Evolutionary conservation across 1,284 basidiomycete genomes (phyloP).

Genomic region (Naganishia sp.): DNA sequence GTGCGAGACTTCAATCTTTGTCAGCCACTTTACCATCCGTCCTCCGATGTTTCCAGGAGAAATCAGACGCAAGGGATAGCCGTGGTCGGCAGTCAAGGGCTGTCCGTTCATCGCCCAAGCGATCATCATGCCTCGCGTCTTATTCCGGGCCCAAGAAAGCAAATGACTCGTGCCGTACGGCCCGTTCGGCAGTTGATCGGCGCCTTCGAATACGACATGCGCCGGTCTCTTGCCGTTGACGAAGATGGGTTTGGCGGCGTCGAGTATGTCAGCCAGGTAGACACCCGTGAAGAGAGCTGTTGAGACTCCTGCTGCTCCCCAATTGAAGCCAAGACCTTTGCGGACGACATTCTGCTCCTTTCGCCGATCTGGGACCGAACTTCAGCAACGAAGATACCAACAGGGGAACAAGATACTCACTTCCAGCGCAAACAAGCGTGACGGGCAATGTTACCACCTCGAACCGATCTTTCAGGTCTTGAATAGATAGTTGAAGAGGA

Average conservation of each 20-base stretch:
- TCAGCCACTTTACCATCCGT: constrained; percentile 61
- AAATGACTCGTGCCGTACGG: constrained; percentile 66
- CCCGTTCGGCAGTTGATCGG: constrained; percentile 65
- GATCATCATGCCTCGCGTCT: constrained; percentile 62
- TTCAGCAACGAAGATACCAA: not conserved
- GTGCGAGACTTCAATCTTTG: constrained; percentile 61
- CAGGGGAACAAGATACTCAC: constrained; percentile 17
- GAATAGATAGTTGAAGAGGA: constrained; percentile 56
- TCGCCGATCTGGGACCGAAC: constrained; percentile 54
- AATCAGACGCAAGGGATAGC: constrained; percentile 65
- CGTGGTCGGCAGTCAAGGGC: constrained; percentile 65
- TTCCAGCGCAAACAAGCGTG: constrained; percentile 69
- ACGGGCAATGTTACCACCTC: constrained; percentile 64
- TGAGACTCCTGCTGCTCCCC: constrained; percentile 56
- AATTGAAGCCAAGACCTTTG: constrained; percentile 59
- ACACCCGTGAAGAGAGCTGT: constrained; percentile 67
- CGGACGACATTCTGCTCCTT: constrained; percentile 70
- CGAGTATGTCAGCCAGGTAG: constrained; percentile 63
- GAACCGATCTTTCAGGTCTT: constrained; percentile 59
- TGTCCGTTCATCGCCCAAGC: constrained; percentile 67
- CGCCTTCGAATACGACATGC: constrained; percentile 67
- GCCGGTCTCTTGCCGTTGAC: constrained; percentile 52
- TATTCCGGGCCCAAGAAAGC: constrained; percentile 59
- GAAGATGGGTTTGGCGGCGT: constrained; percentile 57
- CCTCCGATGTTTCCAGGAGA: constrained; percentile 69